A percentile compares a stretch with the other conserved stretches of the same genome.
phyloP scores from a whole-genome alignment of 768 basidiomycete genomes.

The Leccinellum luteum region DNA sequence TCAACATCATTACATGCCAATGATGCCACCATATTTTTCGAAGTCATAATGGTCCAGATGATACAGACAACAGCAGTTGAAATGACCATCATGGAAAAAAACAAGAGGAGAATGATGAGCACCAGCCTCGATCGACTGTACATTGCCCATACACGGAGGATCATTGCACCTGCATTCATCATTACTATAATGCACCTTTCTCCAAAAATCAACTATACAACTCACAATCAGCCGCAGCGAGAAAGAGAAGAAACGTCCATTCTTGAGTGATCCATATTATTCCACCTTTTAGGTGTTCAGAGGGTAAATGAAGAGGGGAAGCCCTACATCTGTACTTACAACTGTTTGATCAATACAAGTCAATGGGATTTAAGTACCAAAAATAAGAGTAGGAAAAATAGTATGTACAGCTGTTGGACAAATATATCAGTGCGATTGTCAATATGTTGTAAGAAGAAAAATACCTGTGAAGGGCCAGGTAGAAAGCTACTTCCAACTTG shows the following conservation, averaged over 20 bases:
- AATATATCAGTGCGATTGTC: neutral
- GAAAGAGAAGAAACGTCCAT: neutral
- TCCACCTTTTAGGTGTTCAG: neutral
- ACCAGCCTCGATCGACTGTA: neutral
- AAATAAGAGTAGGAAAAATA: neutral
- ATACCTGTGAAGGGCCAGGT: neutral
- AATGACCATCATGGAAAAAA: neutral
- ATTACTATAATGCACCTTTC: neutral
- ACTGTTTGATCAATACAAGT: neutral
- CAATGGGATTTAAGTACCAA: neutral
- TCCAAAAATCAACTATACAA: neutral
- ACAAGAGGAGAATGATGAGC: neutral
- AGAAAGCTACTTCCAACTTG: neutral
- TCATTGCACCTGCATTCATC: neutral
- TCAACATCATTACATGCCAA: neutral
- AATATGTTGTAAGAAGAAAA: neutral
- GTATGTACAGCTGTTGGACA: neutral
- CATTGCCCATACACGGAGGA: neutral
- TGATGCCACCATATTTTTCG: neutral
- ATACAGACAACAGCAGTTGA: neutral
- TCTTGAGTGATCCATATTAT: neutral
- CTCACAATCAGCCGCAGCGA: neutral
- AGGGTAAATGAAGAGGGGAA: neutral
- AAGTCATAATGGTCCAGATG: neutral
- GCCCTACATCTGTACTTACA: neutral